These are phyloP conservation scores for Scutellaria barbata DNA, from an alignment of 257 asterid genomes.

Conservation along the genomic window DNA sequence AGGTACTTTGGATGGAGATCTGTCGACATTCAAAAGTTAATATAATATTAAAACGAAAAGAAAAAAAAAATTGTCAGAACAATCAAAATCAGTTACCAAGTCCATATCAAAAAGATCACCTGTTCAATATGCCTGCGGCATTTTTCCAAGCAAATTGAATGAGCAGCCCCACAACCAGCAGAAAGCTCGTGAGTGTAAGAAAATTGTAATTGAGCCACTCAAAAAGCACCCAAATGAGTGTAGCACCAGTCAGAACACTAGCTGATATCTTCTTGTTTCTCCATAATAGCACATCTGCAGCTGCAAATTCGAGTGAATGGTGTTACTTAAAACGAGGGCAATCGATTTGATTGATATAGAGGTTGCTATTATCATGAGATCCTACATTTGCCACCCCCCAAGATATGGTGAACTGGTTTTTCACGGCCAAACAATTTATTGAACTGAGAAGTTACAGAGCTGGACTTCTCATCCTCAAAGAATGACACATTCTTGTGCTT, in stretches of 20 bases:
- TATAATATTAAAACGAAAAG: neutral
- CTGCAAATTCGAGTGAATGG: constrained; percentile 42
- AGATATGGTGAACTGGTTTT: constrained; percentile 70
- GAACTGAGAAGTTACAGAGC: constrained; percentile 39
- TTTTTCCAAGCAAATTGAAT: constrained; percentile 70
- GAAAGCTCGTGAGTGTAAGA: constrained; percentile 68
- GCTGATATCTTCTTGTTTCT: constrained; percentile 89
- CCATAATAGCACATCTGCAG: constrained; percentile 90
- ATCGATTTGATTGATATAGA: neutral
- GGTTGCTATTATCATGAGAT: neutral
- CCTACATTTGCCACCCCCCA: constrained; percentile 92
- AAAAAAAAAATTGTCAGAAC: too few species aligned
- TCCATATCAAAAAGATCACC: constrained; percentile 35
- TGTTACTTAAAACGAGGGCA: neutral
- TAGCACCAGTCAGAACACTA: constrained; percentile 64
- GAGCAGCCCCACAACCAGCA: constrained; percentile 55
- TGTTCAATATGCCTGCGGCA: constrained; percentile 57
- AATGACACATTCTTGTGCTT: constrained; percentile 59
- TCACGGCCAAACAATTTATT: constrained; percentile 79
- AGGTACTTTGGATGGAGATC: constrained; percentile 56
- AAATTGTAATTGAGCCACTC: constrained; percentile 86
- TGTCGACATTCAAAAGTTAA: neutral
- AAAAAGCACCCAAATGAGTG: constrained; percentile 74
- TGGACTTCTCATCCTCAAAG: constrained; percentile 51
- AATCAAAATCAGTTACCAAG: too few species aligned